Evolutionary conservation across 192 early-diverging fungal genomes (phyloP).

Genomic region (Entomortierella parvispora): DNA sequence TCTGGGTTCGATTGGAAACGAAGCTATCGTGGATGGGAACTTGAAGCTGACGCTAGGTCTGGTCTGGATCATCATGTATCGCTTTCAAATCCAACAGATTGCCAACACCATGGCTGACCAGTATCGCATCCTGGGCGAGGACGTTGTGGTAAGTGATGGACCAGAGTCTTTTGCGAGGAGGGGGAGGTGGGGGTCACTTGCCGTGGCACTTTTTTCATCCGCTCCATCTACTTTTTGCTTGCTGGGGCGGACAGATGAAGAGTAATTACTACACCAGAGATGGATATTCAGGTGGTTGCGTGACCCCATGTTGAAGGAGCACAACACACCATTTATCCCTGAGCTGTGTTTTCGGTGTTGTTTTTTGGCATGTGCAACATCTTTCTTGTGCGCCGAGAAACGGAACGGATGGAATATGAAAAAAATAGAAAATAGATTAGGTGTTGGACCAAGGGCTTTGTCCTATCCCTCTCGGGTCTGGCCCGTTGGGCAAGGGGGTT

Average conservation of each 20-base stretch:
- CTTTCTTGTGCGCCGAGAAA: neutral
- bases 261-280: no score
- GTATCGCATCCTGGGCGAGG: slow-evolving; percentile 36
- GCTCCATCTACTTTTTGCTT: no score
- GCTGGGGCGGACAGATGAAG: no score
- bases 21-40: slow-evolving; percentile 83
- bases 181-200: no score
- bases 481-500: no score
- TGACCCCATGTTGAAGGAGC: neutral
- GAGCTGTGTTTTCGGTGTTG: neutral
- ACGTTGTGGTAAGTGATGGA: slow-evolving; percentile 44
- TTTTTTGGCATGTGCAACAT: neutral
- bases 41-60: slow-evolving; percentile 70
- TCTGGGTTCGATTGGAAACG: slow-evolving; percentile 67
- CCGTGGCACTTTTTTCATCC: no score
- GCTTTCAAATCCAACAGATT: slow-evolving; percentile 63
- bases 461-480: neutral
- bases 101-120: slow-evolving; percentile 52
- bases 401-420: neutral
- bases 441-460: neutral
- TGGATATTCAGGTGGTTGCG: no score
- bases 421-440: neutral
- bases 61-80: slow-evolving; percentile 63
- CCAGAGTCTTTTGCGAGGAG: no score
- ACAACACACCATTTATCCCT: neutral